phyloP scores from a whole-genome alignment of 75 land plant species.

The Picea glauca region DNA sequence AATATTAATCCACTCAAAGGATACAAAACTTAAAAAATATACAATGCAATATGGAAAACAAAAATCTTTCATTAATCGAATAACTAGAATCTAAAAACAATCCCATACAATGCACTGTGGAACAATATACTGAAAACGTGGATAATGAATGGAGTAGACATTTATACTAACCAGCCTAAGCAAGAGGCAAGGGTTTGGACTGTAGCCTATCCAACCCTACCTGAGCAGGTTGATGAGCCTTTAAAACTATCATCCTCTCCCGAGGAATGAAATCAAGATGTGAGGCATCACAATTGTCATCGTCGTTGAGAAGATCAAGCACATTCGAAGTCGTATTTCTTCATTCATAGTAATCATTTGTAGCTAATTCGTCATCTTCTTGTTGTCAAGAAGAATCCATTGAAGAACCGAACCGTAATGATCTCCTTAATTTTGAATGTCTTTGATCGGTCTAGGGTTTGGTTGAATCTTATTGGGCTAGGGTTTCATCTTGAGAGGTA shows the following conservation, averaged over 20 bases:
- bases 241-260: conserved; percentile 7
- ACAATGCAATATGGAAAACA: background rate
- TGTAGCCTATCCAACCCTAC: conserved; percentile 30
- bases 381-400: too few species aligned
- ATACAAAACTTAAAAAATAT: background rate
- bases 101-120: background rate
- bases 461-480: too few species aligned
- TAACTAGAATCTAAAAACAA: background rate
- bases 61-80: background rate
- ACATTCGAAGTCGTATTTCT: conserved; percentile 47
- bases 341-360: too few species aligned
- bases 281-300: conserved; percentile 48
- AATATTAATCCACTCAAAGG: background rate
- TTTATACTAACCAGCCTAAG: conserved; percentile 35
- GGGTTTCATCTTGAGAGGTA: too few species aligned
- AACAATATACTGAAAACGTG: background rate
- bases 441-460: too few species aligned
- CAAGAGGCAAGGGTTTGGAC: conserved; percentile 39
- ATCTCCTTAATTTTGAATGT: too few species aligned
- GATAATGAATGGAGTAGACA: background rate
- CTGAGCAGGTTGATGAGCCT: background rate
- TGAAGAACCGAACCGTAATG: too few species aligned
- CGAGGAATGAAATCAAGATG: conserved; percentile 24
- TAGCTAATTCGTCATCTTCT: too few species aligned
- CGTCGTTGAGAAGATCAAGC: conserved; percentile 51